Percentiles rank a stretch among this genome's conserved stretches.
Evolutionary conservation across 2,329 filamentous ascomycete species (phyloP).

Genomic region (Dactylellina parvicollis): DNA sequence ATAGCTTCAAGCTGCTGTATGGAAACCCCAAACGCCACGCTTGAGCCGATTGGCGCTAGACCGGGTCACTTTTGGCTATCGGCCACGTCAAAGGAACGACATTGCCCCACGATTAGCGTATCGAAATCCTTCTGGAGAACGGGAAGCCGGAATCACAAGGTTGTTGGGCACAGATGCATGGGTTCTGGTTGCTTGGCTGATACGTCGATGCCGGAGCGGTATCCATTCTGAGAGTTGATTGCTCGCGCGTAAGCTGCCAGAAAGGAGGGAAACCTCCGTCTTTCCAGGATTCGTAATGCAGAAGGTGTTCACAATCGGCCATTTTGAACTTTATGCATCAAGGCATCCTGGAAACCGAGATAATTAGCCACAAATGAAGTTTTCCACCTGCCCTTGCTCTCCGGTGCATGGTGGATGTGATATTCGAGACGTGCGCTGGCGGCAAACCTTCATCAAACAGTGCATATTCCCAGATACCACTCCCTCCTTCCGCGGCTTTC

Average conservation of each 20-base stretch:
- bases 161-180: conserved; percentile 4
- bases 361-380: conserved; percentile 19
- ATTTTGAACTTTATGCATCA: background rate
- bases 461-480: conserved; percentile 19
- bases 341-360: background rate
- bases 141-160: background rate
- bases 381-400: conserved; percentile 21
- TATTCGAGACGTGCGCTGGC: conserved; percentile 1
- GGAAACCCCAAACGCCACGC: conserved; percentile 16
- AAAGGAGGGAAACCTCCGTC: background rate
- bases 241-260: background rate
- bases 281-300: conserved; percentile 11
- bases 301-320: background rate
- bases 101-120: background rate
- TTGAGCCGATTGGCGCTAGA: conserved; percentile 19
- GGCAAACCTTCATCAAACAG: conserved; percentile 14
- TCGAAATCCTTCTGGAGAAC: background rate
- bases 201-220: background rate
- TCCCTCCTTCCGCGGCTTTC: conserved; percentile 16
- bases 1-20: conserved; percentile 5
- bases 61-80: background rate
- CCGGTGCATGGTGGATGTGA: background rate
- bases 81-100: conserved; percentile 16
- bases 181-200: conserved; percentile 2
- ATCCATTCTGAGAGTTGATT: background rate